Conservation (phyloP, 441 rosid species). For the Populus hybrid region DNA sequence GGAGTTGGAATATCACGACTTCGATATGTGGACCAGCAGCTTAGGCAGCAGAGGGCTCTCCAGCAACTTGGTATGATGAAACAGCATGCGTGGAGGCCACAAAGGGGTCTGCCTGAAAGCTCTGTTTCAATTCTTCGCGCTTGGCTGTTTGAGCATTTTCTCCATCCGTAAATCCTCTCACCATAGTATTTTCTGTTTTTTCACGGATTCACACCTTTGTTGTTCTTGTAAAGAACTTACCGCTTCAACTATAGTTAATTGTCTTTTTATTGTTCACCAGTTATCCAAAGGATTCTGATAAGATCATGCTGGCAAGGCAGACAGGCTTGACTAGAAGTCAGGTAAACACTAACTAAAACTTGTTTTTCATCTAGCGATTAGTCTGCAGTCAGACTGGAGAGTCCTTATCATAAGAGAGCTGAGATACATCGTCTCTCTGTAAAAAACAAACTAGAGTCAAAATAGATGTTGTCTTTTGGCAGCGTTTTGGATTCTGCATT, state of each 20-base stretch:
- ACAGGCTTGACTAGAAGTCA: constrained; percentile 95
- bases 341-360: constrained; percentile 37
- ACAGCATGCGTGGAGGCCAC: constrained; percentile 93
- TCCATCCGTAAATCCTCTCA: constrained; percentile 72
- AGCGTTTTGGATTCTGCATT: not conserved
- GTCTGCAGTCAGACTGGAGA: constrained; percentile 4
- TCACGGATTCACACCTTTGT: not conserved
- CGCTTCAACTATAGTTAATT: constrained; percentile 1
- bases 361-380: not conserved
- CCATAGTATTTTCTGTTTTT: constrained; percentile 3
- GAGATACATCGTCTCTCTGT: not conserved
- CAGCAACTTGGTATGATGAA: constrained; percentile 92
- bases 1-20: constrained; percentile 77
- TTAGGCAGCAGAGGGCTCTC: constrained; percentile 86
- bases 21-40: constrained; percentile 90
- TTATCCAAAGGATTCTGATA: constrained; percentile 95
- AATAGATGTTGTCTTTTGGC: not conserved
- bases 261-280: constrained; percentile 35
- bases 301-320: constrained; percentile 93
- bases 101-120: constrained; percentile 93
- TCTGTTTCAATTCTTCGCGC: constrained; percentile 93
- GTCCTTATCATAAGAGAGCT: not conserved
- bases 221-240: not conserved
- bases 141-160: constrained; percentile 99
- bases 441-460: not conserved